A percentile compares a stretch with the other conserved stretches of the same genome.
Conservation (phyloP, 2,329 filamentous ascomycete species). For the Tolypocladium album region DNA sequence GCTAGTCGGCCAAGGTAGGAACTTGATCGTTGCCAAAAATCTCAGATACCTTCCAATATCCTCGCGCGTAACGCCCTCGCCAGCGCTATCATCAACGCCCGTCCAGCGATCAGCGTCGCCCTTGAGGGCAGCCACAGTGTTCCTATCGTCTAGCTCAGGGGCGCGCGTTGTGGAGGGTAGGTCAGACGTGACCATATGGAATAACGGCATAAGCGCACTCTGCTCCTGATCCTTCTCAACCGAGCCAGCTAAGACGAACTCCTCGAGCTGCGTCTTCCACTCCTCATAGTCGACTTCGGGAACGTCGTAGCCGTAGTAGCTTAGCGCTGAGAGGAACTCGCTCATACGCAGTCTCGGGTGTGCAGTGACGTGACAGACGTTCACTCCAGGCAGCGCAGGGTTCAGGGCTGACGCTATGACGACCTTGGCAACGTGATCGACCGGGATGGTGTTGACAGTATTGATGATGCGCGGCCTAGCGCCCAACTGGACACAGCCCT, state of each 20-base stretch:
- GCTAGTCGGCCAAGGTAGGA: constrained; percentile 13
- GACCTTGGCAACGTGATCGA: no score
- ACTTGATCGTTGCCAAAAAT: constrained; percentile 17
- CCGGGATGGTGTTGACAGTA: no score
- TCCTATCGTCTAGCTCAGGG: not conserved
- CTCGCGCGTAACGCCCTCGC: constrained; percentile 20
- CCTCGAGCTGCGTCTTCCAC: not conserved
- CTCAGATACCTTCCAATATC: constrained; percentile 15
- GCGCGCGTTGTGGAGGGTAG: not conserved
- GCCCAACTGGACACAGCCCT: no score
- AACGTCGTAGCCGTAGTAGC: not conserved
- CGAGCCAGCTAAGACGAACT: not conserved
- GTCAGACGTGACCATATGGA: not conserved
- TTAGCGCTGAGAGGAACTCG: not conserved
- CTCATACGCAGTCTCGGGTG: not conserved
- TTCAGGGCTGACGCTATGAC: no score
- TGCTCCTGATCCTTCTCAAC: not conserved
- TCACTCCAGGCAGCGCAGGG: not conserved
- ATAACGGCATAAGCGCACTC: not conserved
- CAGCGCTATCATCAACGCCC: not conserved
- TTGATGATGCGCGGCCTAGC: no score
- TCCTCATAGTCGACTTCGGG: not conserved
- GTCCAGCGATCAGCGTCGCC: not conserved
- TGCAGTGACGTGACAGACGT: not conserved
- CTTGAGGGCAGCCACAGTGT: not conserved